phyloP scores from a whole-genome alignment of 2,329 filamentous ascomycete species.

The Cercospora beticola region DNA sequence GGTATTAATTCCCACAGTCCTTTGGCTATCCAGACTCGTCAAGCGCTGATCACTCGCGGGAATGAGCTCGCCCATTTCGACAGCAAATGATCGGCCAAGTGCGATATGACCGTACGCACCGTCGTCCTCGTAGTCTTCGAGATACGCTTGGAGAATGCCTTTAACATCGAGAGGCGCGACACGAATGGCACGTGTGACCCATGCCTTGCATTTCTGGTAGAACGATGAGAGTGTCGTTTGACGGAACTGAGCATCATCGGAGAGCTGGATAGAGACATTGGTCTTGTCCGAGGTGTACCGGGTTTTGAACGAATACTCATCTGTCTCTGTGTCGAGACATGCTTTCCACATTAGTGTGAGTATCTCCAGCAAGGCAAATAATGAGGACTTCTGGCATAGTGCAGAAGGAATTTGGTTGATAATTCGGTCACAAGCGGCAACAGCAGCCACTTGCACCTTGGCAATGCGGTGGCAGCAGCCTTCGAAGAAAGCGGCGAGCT shows the following conservation, averaged over 20 bases:
- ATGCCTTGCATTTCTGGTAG: slow-evolving; percentile 71
- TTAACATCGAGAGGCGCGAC: slow-evolving; percentile 92
- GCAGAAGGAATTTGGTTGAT: slow-evolving; percentile 82
- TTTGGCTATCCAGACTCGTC: slow-evolving; percentile 73
- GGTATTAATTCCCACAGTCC: slow-evolving; percentile 77
- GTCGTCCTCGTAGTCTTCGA: slow-evolving; percentile 92
- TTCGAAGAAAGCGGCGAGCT: slow-evolving; percentile 81
- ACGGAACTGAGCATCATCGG: slow-evolving; percentile 84
- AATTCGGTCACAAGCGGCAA: slow-evolving; percentile 79
- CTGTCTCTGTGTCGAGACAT: slow-evolving; percentile 90
- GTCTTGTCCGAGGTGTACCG: slow-evolving; percentile 75
- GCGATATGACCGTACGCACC: slow-evolving; percentile 88
- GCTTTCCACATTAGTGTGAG: slow-evolving; percentile 93
- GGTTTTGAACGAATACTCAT: slow-evolving; percentile 85
- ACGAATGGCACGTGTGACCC: slow-evolving; percentile 78
- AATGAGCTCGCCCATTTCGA: slow-evolving; percentile 86
- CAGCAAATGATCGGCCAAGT: slow-evolving; percentile 86
- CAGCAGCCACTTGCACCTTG: slow-evolving; percentile 84
- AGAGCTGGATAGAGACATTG: slow-evolving; percentile 81
- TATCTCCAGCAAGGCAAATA: slow-evolving; percentile 90
- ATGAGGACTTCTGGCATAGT: slow-evolving; percentile 81
- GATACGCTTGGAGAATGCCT: slow-evolving; percentile 89
- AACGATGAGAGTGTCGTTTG: slow-evolving; percentile 75
- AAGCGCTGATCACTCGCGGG: slow-evolving; percentile 84
- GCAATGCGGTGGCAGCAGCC: slow-evolving; percentile 92